Conservation (phyloP, 345 rosid species). For the Camelina sativa region DNA sequence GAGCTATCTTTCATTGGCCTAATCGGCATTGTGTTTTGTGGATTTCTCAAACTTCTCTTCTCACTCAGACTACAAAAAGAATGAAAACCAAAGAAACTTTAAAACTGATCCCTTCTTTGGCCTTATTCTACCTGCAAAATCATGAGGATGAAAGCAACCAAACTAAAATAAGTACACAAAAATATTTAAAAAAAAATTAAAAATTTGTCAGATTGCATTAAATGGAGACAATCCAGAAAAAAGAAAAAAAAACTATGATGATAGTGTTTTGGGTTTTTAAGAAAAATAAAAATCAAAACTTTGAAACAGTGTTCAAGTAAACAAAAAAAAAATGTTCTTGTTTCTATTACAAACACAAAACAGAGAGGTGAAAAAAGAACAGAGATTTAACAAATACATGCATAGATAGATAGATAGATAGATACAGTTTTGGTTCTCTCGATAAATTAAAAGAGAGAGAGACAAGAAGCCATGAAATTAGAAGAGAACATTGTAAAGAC, state of each 20-base stretch:
- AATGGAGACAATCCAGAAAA: constrained; percentile 40
- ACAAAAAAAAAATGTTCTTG: neutral
- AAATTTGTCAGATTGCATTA: constrained; percentile 48
- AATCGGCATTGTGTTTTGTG: constrained; percentile 62
- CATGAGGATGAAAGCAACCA: constrained; percentile 10
- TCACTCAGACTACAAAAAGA: constrained; percentile 34
- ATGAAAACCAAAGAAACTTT: constrained; percentile 23
- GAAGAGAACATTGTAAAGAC: constrained; percentile 34
- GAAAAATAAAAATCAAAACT: constrained; percentile 7
- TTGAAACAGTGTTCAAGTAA: constrained; percentile 22
- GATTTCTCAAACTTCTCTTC: constrained; percentile 19
- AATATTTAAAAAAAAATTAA: neutral
- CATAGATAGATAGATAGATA: neutral
- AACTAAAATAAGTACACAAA: constrained; percentile 7
- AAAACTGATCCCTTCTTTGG: constrained; percentile 42
- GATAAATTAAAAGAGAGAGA: constrained; percentile 17
- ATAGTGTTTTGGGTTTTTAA: constrained; percentile 7
- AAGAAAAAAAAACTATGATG: constrained; percentile 33
- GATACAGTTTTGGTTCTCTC: neutral
- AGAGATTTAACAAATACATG: neutral
- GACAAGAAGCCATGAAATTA: constrained; percentile 34
- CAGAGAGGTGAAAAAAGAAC: constrained; percentile 24
- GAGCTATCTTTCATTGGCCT: constrained; percentile 88
- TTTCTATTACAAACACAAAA: constrained; percentile 1
- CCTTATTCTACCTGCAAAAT: constrained; percentile 47